Evolutionary conservation across 2,329 filamentous ascomycete species (phyloP).

Genomic region (Colletotrichum sp.): DNA sequence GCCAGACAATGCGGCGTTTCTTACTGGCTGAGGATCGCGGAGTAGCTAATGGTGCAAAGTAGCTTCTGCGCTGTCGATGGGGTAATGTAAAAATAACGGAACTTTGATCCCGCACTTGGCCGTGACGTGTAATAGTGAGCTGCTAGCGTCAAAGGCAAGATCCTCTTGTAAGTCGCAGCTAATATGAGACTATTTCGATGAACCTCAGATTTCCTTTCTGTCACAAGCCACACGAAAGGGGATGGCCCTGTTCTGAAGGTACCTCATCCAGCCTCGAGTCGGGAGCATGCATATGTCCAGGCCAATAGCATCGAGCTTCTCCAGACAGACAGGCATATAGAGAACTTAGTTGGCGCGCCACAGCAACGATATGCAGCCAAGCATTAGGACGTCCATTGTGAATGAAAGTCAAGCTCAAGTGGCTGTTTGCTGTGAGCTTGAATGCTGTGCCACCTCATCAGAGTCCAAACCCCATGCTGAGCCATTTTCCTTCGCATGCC

Average conservation of each 20-base stretch:
- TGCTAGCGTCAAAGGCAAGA: neutral
- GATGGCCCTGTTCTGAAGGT: neutral
- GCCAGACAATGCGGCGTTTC: neutral
- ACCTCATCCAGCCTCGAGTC: neutral
- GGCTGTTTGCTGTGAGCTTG: neutral
- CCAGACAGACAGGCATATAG: neutral
- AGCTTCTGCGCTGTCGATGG: neutral
- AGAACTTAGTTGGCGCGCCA: neutral
- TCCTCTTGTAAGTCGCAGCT: neutral
- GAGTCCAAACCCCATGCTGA: neutral
- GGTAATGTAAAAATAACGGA: neutral
- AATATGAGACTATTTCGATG: neutral
- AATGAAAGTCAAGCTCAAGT: neutral
- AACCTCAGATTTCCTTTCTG: neutral
- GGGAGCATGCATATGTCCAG: neutral
- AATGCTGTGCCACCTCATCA: neutral
- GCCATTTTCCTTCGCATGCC: neutral
- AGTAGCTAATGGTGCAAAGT: neutral
- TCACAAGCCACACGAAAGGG: neutral
- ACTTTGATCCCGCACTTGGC: neutral
- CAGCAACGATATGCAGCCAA: neutral
- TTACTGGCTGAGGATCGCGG: neutral
- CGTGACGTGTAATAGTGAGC: neutral
- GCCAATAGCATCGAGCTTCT: neutral
- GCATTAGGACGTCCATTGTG: neutral